These are phyloP conservation scores for Rhizopogon vulgaris DNA, from an alignment of 768 basidiomycete species.

Conservation along the genomic window DNA sequence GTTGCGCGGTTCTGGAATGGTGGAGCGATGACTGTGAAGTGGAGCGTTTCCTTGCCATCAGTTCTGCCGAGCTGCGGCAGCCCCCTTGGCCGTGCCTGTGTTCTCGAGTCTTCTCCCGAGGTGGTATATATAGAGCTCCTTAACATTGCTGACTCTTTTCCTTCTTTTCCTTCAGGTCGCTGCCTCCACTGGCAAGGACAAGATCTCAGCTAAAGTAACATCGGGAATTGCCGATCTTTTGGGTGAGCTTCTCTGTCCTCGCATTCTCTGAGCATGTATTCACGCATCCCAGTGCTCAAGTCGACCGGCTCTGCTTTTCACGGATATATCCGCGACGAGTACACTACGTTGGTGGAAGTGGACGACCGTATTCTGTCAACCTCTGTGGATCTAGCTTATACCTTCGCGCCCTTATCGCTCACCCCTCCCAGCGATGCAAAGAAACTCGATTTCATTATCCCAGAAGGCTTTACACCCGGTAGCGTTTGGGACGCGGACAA, in stretches of 20 bases:
- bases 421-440: slow-evolving; percentile 43
- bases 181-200: slow-evolving; percentile 54
- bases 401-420: slow-evolving; percentile 46
- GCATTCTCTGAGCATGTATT: slow-evolving; percentile 15
- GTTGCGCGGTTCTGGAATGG: background rate
- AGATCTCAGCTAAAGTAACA: slow-evolving; percentile 53
- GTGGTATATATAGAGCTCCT: slow-evolving; percentile 4
- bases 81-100: background rate
- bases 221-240: slow-evolving; percentile 76
- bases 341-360: slow-evolving; percentile 81
- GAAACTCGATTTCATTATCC: slow-evolving; percentile 44
- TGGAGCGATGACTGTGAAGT: background rate
- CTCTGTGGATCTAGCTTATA: slow-evolving; percentile 71
- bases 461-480: slow-evolving; percentile 33
- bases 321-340: slow-evolving; percentile 77
- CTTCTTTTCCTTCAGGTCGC: slow-evolving; percentile 45
- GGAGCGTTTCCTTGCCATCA: slow-evolving; percentile 4
- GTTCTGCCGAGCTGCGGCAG: slow-evolving; percentile 2
- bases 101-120: too few relatives aligned
- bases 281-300: slow-evolving; percentile 64
- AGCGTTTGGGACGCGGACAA: slow-evolving; percentile 56
- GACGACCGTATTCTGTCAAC: slow-evolving; percentile 90
- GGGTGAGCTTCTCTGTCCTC: slow-evolving; percentile 46
- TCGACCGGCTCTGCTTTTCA: slow-evolving; percentile 83
- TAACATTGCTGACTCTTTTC: background rate